These are phyloP conservation scores for Blastomyces gilchristii DNA, from an alignment of 2,329 filamentous ascomycete species.

Conservation along the genomic window DNA sequence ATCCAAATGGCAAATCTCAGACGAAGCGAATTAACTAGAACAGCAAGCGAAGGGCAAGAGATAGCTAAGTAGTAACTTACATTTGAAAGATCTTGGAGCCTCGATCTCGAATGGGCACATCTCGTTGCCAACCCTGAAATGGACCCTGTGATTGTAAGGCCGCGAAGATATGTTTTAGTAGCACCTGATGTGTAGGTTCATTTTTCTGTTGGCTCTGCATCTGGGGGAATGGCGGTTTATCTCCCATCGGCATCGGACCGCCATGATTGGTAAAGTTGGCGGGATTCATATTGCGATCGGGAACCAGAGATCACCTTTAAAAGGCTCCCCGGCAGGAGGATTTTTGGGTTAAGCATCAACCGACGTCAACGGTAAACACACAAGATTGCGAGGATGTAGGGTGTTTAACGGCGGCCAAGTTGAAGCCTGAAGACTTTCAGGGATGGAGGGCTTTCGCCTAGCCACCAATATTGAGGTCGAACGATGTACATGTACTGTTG, in stretches of 20 bases:
- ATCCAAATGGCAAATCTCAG: neutral
- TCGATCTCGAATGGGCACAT: conserved; percentile 32
- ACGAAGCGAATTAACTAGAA: neutral
- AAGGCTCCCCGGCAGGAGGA: conserved; percentile 9
- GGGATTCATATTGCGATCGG: conserved; percentile 35
- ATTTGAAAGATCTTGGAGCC: conserved; percentile 37
- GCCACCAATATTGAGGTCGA: neutral
- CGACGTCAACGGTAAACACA: neutral
- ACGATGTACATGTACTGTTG: neutral
- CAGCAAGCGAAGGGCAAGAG: neutral
- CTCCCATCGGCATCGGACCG: conserved; percentile 27
- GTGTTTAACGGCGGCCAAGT: neutral
- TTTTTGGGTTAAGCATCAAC: conserved; percentile 9
- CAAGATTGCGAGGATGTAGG: neutral
- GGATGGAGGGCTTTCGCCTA: neutral
- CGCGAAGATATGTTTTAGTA: conserved; percentile 32
- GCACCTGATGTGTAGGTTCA: conserved; percentile 26
- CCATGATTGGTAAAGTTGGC: conserved; percentile 30
- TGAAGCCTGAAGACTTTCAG: neutral
- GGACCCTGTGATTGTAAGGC: conserved; percentile 33
- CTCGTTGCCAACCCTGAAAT: conserved; percentile 37
- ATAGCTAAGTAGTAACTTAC: conserved; percentile 21
- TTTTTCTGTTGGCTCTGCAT: conserved; percentile 23
- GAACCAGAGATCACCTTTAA: conserved; percentile 20
- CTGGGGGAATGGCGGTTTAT: conserved; percentile 23